Conservation (phyloP, 2,329 filamentous ascomycete species). For the Geosmithia flava region DNA sequence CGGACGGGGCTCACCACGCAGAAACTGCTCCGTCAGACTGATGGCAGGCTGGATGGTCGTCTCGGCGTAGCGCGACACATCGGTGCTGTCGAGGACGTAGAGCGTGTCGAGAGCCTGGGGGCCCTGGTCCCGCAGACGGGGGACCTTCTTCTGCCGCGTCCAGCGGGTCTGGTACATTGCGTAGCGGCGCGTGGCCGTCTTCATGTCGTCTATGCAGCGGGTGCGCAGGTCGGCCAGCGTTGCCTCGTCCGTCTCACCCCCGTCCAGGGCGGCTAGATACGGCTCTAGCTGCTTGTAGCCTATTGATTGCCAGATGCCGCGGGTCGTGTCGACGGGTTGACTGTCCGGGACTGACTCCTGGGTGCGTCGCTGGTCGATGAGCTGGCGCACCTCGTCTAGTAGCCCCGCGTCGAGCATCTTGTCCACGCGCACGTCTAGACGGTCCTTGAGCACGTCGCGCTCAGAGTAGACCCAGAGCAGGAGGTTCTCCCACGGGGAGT, state of each 20-base stretch:
- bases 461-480: constrained; percentile 83
- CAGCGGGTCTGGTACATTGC: constrained; percentile 74
- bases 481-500: constrained; percentile 39
- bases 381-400: constrained; percentile 32
- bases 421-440: constrained; percentile 68
- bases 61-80: constrained; percentile 46
- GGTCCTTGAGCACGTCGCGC: constrained; percentile 50
- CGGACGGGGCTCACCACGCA: constrained; percentile 43
- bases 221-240: constrained; percentile 30
- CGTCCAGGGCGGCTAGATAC: constrained; percentile 42
- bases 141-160: constrained; percentile 74
- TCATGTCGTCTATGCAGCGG: constrained; percentile 60
- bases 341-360: constrained; percentile 24
- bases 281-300: constrained; percentile 84
- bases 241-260: constrained; percentile 11
- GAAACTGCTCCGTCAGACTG: constrained; percentile 48
- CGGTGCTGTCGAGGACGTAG: constrained; percentile 72
- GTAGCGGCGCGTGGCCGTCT: constrained; percentile 77
- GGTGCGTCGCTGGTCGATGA: constrained; percentile 27
- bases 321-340: constrained; percentile 52
- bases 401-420: constrained; percentile 60
- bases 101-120: constrained; percentile 41
- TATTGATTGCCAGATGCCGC: constrained; percentile 93
- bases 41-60: constrained; percentile 56
- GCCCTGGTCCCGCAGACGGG: constrained; percentile 46